phyloP scores from a whole-genome alignment of 208 protist genomes.

The Wallacemonas sp. region DNA sequence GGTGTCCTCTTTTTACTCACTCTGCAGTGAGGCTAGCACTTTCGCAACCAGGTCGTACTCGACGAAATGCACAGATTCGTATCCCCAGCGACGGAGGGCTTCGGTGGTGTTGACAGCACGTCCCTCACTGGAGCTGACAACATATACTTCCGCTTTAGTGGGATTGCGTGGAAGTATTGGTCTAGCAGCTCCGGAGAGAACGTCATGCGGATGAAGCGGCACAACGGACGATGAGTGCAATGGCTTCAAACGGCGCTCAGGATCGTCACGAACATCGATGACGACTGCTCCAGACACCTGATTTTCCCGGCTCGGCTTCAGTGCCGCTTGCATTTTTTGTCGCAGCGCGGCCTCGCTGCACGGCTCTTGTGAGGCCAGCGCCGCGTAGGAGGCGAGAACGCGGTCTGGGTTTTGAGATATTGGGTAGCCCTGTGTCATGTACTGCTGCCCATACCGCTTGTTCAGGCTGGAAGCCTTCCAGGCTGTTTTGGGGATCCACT shows the following conservation, averaged over 20 bases:
- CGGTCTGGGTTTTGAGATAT: constrained; percentile 17
- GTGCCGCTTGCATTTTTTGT: constrained; percentile 16
- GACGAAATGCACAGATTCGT: constrained; percentile 41
- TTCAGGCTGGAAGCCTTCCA: constrained; percentile 88
- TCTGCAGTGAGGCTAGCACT: constrained; percentile 16
- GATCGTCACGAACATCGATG: constrained; percentile 62
- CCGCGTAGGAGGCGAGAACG: constrained; percentile 36
- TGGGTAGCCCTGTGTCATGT: constrained; percentile 42
- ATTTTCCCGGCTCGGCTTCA: constrained; percentile 9
- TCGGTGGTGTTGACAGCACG: constrained; percentile 50
- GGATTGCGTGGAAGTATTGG: constrained; percentile 65
- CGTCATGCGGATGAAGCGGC: constrained; percentile 70
- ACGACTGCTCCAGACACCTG: constrained; percentile 35
- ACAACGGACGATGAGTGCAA: constrained; percentile 30
- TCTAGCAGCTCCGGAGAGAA: constrained; percentile 72
- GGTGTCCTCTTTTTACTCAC: too few species aligned
- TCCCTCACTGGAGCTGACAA: constrained; percentile 46
- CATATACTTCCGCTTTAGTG: constrained; percentile 48
- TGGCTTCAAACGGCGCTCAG: constrained; percentile 36
- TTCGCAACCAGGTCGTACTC: constrained; percentile 34
- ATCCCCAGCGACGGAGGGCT: constrained; percentile 79
- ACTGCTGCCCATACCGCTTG: constrained; percentile 77
- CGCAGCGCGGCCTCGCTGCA: not conserved
- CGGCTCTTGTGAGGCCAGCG: constrained; percentile 5
- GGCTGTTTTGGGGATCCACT: constrained; percentile 88